A percentile compares a stretch with the other conserved stretches of the same genome.
phyloP scores from a whole-genome alignment of 345 rosid species.

The Lepidium didymum region DNA sequence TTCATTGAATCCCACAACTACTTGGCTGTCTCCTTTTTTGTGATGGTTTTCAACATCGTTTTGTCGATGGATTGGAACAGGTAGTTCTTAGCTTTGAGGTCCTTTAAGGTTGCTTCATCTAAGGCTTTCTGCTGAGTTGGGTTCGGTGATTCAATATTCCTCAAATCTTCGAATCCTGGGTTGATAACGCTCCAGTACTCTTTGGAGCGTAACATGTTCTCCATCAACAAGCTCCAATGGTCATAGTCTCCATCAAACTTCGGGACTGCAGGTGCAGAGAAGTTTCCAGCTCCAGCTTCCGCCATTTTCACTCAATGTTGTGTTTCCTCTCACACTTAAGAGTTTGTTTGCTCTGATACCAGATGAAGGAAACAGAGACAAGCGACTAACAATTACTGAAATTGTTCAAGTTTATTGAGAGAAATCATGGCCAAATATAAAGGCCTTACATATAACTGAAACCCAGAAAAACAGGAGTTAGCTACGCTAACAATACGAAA shows the following conservation, averaged over 20 bases:
- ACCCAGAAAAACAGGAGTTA: no score
- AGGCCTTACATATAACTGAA: no score
- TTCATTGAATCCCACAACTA: neutral
- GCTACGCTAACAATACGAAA: no score
- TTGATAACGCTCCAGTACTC: neutral
- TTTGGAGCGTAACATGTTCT: neutral
- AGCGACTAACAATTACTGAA: no score
- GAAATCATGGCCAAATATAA: no score
- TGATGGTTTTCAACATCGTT: neutral
- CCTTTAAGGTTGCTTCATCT: neutral
- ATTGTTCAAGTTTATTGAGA: no score
- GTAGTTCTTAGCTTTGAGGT: neutral
- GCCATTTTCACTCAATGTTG: no score
- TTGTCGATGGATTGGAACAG: neutral
- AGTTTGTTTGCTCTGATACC: no score
- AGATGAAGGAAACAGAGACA: no score
- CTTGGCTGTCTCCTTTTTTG: neutral
- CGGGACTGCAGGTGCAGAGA: neutral
- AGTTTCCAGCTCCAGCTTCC: no score
- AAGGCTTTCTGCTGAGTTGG: neutral
- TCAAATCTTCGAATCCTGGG: fast-evolving
- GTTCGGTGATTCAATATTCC: neutral
- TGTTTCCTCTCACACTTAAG: no score
- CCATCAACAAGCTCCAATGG: neutral
- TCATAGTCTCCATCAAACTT: neutral